phyloP scores from a whole-genome alignment of 1,139 yeast genomes.

The Candida sanyaensis region DNA sequence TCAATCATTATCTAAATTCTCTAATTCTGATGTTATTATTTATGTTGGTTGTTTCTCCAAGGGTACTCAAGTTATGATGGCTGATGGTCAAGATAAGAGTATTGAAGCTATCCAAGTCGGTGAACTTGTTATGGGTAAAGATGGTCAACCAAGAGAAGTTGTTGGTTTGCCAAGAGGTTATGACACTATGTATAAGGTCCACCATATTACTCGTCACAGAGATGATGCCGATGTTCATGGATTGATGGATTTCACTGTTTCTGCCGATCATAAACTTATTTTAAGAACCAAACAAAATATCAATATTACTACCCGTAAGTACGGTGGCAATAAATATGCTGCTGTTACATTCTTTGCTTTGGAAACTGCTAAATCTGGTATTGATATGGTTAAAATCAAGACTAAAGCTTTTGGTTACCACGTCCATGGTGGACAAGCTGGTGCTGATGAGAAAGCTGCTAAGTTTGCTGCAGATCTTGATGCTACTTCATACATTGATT shows the following conservation, averaged over 20 bases:
- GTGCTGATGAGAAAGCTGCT: conserved; percentile 19
- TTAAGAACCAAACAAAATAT: conserved; percentile 25
- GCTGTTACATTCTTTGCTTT: conserved; percentile 22
- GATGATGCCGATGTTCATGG: conserved; percentile 15
- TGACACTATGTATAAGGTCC: conserved; percentile 37
- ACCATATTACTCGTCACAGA: conserved; percentile 20
- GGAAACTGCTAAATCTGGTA: conserved; percentile 6
- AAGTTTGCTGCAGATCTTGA: conserved; percentile 17
- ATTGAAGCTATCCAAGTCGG: conserved; percentile 37
- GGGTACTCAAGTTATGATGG: conserved; percentile 44
- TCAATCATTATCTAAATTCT: conserved; percentile 93
- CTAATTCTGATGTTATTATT: conserved; percentile 94
- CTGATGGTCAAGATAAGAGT: conserved; percentile 34
- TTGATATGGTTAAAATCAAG: conserved; percentile 15
- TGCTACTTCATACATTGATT: conserved; percentile 20
- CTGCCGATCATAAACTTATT: conserved; percentile 32
- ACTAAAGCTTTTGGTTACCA: conserved; percentile 18
- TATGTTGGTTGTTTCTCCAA: conserved; percentile 72
- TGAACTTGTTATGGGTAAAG: conserved; percentile 44
- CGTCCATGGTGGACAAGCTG: conserved; percentile 13
- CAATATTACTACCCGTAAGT: conserved; percentile 12
- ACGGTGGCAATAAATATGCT: conserved; percentile 16
- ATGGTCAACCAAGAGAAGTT: conserved; percentile 41
- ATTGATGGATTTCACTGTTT: conserved; percentile 27
- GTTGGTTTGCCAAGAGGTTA: conserved; percentile 42